Conservation (phyloP, 495 filamentous ascomycete genomes). For the Lasiosphaeria miniovina region DNA sequence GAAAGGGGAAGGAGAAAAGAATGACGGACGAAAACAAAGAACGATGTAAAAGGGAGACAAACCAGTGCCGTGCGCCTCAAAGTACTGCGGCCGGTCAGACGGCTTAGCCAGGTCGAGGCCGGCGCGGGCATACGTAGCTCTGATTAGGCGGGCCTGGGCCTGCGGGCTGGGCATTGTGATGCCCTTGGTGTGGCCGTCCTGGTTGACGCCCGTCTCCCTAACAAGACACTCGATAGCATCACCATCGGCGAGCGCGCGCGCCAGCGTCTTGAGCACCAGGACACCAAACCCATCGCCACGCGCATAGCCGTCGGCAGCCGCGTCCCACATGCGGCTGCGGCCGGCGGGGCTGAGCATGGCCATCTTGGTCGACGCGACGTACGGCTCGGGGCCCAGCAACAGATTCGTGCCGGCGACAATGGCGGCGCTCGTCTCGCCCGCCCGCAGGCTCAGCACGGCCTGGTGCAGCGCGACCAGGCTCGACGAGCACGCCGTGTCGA, state of each 20-base stretch:
- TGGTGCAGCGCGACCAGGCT: slow-evolving; percentile 52
- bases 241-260: slow-evolving; percentile 45
- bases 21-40: too few species aligned
- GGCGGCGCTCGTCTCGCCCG: slow-evolving; percentile 34
- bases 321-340: slow-evolving; percentile 55
- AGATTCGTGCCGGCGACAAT: slow-evolving; percentile 53
- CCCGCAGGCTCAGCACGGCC: slow-evolving; percentile 48
- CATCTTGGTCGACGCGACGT: slow-evolving; percentile 28
- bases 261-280: slow-evolving; percentile 25
- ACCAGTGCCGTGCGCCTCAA: slow-evolving; percentile 30
- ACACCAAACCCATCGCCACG: slow-evolving; percentile 55
- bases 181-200: slow-evolving; percentile 48
- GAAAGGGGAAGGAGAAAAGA: too few species aligned
- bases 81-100: slow-evolving; percentile 40
- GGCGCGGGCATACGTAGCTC: slow-evolving; percentile 44
- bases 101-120: slow-evolving; percentile 31
- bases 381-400: slow-evolving; percentile 42
- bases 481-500: slow-evolving; percentile 56
- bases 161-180: slow-evolving; percentile 51
- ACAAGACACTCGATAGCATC: slow-evolving; percentile 59
- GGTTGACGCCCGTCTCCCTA: slow-evolving; percentile 49
- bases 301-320: slow-evolving; percentile 57
- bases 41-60: too few species aligned
- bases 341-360: slow-evolving; percentile 37
- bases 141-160: slow-evolving; percentile 51